Percentiles rank a stretch among this genome's conserved stretches.
phyloP scores from a whole-genome alignment of 2,329 filamentous ascomycete species.

The Exserohilum turcica region DNA sequence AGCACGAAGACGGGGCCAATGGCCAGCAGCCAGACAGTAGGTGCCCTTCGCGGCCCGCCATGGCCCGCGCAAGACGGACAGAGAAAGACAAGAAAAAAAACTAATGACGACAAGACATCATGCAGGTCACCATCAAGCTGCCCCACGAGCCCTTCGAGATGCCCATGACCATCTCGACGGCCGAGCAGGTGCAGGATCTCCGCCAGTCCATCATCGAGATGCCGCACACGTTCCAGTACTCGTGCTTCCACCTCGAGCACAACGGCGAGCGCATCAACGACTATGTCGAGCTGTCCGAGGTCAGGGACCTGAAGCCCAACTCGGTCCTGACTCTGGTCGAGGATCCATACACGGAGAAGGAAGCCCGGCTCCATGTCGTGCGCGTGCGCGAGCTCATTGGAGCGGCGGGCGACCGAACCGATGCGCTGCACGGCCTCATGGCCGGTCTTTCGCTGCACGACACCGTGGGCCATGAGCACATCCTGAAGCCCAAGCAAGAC shows the following conservation, averaged over 20 bases:
- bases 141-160: slow-evolving; percentile 80
- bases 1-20: slow-evolving; percentile 31
- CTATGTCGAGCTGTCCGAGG: slow-evolving; percentile 88
- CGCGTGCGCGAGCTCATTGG: slow-evolving; percentile 91
- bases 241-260: slow-evolving; percentile 97
- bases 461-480: slow-evolving; percentile 62
- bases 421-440: slow-evolving; percentile 82
- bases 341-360: slow-evolving; percentile 98
- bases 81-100: not conserved
- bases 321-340: slow-evolving; percentile 83
- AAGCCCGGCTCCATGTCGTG: slow-evolving; percentile 92
- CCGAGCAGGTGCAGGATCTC: slow-evolving; percentile 97
- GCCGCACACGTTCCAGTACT: slow-evolving; percentile 92
- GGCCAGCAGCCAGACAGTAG: slow-evolving; percentile 42
- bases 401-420: slow-evolving; percentile 84
- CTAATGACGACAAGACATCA: slow-evolving; percentile 55
- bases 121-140: slow-evolving; percentile 77
- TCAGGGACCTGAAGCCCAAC: slow-evolving; percentile 75
- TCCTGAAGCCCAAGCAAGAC: slow-evolving; percentile 31
- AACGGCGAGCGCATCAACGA: slow-evolving; percentile 91
- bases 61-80: not conserved
- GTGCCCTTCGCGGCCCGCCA: slow-evolving; percentile 2
- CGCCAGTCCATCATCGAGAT: slow-evolving; percentile 95
- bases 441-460: slow-evolving; percentile 89
- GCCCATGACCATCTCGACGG: slow-evolving; percentile 84